phyloP scores from a whole-genome alignment of 371 early-diverging fungal species.

The Circinella minor region DNA sequence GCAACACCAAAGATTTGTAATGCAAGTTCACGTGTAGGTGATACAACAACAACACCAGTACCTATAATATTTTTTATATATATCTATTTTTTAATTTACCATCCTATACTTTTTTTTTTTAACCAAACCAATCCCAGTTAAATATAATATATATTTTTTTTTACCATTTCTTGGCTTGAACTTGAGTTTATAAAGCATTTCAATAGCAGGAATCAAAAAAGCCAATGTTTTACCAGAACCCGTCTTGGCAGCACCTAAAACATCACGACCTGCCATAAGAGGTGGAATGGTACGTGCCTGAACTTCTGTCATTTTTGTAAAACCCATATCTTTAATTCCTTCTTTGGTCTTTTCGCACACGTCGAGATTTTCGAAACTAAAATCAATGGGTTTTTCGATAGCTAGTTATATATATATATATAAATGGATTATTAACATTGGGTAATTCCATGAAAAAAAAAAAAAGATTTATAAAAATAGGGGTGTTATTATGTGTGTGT shows the following conservation, averaged over 20 bases:
- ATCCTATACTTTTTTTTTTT: constrained; percentile 20
- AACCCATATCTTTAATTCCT: constrained; percentile 93
- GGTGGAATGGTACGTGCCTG: constrained; percentile 97
- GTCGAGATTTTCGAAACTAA: constrained; percentile 68
- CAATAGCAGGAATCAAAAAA: constrained; percentile 97
- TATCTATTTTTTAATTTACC: background rate
- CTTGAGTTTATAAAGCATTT: constrained; percentile 82
- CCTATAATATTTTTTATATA: constrained; percentile 35
- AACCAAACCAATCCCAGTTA: too few species aligned
- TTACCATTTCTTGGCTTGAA: constrained; percentile 94
- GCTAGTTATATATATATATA: too few species aligned
- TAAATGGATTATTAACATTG: too few species aligned
- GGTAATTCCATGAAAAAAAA: too few species aligned
- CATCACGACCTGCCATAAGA: constrained; percentile 95
- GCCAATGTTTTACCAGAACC: constrained; percentile 99
- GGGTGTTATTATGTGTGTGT: too few species aligned
- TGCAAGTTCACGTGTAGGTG: constrained; percentile 99
- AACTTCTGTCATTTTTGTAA: constrained; percentile 96
- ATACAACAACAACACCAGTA: constrained; percentile 95
- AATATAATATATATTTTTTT: too few species aligned
- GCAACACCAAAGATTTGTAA: constrained; percentile 99
- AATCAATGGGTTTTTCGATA: constrained; percentile 23
- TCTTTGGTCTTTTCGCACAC: constrained; percentile 73
- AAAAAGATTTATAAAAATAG: too few species aligned
- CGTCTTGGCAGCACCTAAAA: constrained; percentile 99